These are phyloP conservation scores for Penicillium griseofulvum DNA, from an alignment of 2,329 filamentous ascomycete species.

Conservation along the genomic window DNA sequence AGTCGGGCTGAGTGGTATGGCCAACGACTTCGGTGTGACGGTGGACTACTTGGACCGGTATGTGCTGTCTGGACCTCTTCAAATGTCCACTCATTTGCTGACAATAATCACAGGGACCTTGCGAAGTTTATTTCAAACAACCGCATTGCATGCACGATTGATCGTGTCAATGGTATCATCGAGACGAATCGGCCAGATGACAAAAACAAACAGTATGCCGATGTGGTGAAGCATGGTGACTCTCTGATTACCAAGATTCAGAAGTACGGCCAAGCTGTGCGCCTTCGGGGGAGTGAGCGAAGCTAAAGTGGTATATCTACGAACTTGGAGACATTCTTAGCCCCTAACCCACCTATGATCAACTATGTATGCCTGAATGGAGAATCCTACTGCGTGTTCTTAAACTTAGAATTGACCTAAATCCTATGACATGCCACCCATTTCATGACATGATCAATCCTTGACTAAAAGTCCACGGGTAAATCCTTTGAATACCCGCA, in stretches of 20 bases:
- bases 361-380: slow-evolving; percentile 9
- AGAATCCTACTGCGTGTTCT: slow-evolving; percentile 2
- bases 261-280: slow-evolving; percentile 96
- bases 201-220: slow-evolving; percentile 99
- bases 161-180: slow-evolving; percentile 93
- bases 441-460: not conserved
- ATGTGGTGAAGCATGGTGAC: slow-evolving; percentile 96
- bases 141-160: slow-evolving; percentile 93
- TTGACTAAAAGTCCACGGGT: slow-evolving; percentile 5
- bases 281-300: slow-evolving; percentile 89
- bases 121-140: slow-evolving; percentile 95
- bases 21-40: slow-evolving; percentile 91
- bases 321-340: slow-evolving; percentile 6
- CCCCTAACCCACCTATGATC: slow-evolving; percentile 8
- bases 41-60: slow-evolving; percentile 95
- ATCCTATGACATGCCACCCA: not conserved
- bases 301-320: slow-evolving; percentile 51
- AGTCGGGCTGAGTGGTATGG: slow-evolving; percentile 96
- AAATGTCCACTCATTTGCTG: slow-evolving; percentile 7
- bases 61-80: slow-evolving; percentile 29
- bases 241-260: slow-evolving; percentile 98
- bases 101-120: slow-evolving; percentile 64
- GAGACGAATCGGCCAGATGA: slow-evolving; percentile 97
- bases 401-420: not conserved
- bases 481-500: not conserved